These are phyloP conservation scores for Debaryomycetaceae sp. DNA, from an alignment of 1,139 yeast genomes.

Conservation along the genomic window DNA sequence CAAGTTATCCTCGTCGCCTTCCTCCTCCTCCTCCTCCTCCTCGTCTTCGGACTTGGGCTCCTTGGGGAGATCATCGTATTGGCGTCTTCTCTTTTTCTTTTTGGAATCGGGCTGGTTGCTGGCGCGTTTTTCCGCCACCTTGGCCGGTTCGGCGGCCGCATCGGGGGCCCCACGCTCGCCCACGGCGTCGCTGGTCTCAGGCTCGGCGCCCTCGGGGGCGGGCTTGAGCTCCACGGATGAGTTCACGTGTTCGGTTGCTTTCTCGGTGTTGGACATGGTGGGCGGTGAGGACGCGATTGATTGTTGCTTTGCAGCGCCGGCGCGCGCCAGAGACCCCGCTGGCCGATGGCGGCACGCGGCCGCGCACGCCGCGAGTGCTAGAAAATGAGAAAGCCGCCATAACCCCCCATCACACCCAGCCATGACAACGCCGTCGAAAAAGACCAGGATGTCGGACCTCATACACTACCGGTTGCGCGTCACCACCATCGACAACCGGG, in stretches of 20 bases:
- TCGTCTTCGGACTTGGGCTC: constrained; percentile 37
- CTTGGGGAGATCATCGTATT: constrained; percentile 47
- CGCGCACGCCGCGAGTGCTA: constrained; percentile 1
- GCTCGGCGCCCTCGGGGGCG: too few species aligned
- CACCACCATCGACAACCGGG: constrained; percentile 69
- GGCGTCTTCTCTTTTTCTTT: constrained; percentile 40
- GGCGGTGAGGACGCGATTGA: too few species aligned
- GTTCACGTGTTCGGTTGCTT: too few species aligned
- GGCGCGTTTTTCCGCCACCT: constrained; percentile 20
- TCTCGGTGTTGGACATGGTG: constrained; percentile 12
- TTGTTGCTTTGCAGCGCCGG: too few species aligned
- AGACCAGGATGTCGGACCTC: constrained; percentile 62
- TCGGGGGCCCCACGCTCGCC: constrained; percentile 12
- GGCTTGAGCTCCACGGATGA: too few species aligned
- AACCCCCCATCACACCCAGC: constrained; percentile 3
- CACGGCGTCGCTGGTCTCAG: constrained; percentile 12
- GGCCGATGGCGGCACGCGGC: too few species aligned
- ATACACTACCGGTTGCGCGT: constrained; percentile 72
- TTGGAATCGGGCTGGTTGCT: too few species aligned
- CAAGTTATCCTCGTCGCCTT: constrained; percentile 43
- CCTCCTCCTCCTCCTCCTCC: constrained; percentile 52
- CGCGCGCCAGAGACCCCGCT: too few species aligned
- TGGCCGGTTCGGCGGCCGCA: constrained; percentile 14
- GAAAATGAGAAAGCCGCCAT: not conserved
- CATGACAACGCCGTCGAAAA: constrained; percentile 22